Conservation (phyloP, 352 stramenopile genomes). For the Pythium folliculosum region DNA sequence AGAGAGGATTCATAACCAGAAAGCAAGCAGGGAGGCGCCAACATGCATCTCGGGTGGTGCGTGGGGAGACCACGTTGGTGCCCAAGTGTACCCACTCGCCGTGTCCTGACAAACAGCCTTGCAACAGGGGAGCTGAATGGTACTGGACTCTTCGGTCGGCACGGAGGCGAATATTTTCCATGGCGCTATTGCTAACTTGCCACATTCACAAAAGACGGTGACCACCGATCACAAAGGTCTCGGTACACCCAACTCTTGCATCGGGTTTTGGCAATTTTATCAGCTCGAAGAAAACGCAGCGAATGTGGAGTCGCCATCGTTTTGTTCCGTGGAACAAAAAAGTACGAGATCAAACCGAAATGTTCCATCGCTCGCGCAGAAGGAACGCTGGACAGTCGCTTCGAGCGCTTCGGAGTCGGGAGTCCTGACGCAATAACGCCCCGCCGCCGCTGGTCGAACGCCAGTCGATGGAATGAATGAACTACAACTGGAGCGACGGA, state of each 20-base stretch:
- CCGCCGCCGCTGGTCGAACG: conserved; percentile 5
- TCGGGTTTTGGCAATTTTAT: not conserved
- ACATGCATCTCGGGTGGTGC: no score
- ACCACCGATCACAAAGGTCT: no score
- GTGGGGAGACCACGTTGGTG: no score
- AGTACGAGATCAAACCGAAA: not conserved
- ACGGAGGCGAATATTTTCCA: not conserved
- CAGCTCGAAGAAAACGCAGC: not conserved
- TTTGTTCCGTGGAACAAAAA: conserved; percentile 14
- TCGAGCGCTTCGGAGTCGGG: not conserved
- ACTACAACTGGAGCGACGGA: not conserved
- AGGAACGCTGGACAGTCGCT: conserved; percentile 4
- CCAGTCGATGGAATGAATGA: conserved; percentile 14
- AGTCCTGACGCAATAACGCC: no score
- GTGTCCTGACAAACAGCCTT: no score
- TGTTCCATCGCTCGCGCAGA: not conserved
- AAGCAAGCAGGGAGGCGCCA: no score
- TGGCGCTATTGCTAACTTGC: not conserved
- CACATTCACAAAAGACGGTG: no score
- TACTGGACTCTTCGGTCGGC: no score
- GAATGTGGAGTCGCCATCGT: conserved; percentile 7
- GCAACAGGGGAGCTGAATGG: no score
- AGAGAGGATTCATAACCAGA: no score
- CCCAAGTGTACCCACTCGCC: no score
- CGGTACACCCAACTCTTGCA: not conserved